Evolutionary conservation across 495 filamentous ascomycete genomes (phyloP), one percentile per base, ranked within the genome.

Genomic region (Aspergillus wentii): DNA sequence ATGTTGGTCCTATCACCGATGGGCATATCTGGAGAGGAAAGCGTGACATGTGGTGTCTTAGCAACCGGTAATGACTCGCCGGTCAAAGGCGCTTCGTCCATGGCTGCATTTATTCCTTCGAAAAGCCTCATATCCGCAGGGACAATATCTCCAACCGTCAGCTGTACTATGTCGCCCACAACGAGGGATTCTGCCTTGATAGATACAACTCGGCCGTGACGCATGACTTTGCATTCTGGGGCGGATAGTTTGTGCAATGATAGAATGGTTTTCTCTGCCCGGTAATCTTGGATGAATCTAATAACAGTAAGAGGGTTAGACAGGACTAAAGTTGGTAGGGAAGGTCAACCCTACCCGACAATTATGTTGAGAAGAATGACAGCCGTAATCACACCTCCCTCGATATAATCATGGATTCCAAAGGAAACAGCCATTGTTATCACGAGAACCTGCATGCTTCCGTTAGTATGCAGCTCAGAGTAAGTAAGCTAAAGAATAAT

Each of bases 211-310:
- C 75, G 72, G 1, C 86, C 84, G 54, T 88, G 78, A 27, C 88
- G 81, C 4, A 94, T 62, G 3, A 84, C 86, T 39, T 68, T 76
- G 19, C 88, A 89, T 44, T 81, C 80, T 33, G 88, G 88, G 3
- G 88, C 85, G 1, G 83, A 88, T 6, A 94, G 69, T 19, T 80
- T 78, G 25, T 84, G 68, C 9, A 94, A 70, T 16, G 85, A 84
- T 29, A 91, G 79, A 73, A 94, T 90, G 41, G 83, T 89, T 67
- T 90, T 85, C 53, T 90, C 87, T 17, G 88, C 88, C 36, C 78
- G 72, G 52, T 84, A 91, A 52, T 94, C 88, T 54, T 94, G 87
- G 32, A 74, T 76, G 66, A 92, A 94, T 9, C 52, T 59, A 11
- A 22, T 2, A 4, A 23, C n/a, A n/a, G 30, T 35, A 18, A 38